Conservation (phyloP, 2,329 filamentous ascomycete species). For the Ophiostoma tasmaniense region DNA sequence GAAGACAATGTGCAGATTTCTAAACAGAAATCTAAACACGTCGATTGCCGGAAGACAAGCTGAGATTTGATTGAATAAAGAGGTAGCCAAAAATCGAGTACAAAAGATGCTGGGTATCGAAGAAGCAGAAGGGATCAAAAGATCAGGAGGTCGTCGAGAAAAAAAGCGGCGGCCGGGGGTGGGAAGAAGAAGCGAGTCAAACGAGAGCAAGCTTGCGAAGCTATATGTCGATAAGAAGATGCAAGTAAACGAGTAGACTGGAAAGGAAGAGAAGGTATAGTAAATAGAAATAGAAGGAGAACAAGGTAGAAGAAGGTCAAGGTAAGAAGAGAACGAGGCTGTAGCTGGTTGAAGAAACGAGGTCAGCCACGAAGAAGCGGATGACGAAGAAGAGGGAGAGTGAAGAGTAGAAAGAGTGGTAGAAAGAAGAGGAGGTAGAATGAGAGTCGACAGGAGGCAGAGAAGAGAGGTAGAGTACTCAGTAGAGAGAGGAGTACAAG, state of each 20-base stretch:
- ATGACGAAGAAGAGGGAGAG: not conserved
- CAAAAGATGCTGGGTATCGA: conserved; percentile 15
- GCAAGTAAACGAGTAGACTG: not conserved
- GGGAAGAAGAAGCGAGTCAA: not conserved
- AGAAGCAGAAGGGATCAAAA: conserved; percentile 10
- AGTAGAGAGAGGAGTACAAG: not conserved
- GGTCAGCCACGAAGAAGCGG: not conserved
- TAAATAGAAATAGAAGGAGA: conserved; percentile 23
- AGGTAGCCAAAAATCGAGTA: conserved; percentile 13
- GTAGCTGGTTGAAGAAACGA: not conserved
- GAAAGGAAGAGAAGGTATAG: conserved; percentile 7
- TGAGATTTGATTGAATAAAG: not conserved
- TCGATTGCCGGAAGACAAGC: not conserved
- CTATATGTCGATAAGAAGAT: not conserved
- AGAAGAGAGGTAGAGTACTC: not conserved
- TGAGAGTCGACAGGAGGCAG: not conserved
- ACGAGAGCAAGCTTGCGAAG: not conserved
- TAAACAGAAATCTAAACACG: not conserved
- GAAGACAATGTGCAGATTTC: not conserved
- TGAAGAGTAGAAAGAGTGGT: not conserved
- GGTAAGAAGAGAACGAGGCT: not conserved
- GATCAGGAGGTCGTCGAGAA: conserved; percentile 6
- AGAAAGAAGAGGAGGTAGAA: not conserved
- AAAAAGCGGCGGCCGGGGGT: not conserved
- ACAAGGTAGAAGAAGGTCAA: not conserved